Conservation (phyloP, 1,139 yeast species). For the Scheffersomyces insectosa region DNA sequence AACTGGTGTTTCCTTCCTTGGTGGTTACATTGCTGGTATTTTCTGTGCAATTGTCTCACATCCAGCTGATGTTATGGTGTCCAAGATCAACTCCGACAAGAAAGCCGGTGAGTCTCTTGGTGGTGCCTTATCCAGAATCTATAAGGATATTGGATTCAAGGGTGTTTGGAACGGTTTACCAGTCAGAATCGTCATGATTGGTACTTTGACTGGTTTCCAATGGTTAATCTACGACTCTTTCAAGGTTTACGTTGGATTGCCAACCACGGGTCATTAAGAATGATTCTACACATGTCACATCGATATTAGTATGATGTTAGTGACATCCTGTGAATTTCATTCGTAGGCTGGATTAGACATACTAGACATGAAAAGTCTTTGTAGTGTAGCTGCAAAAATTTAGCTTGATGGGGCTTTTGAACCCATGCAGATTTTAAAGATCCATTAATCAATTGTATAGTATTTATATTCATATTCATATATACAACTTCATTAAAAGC, state of each 20-base stretch:
- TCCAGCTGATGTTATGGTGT: slow-evolving; percentile 97
- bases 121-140: slow-evolving; percentile 70
- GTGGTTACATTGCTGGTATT: slow-evolving; percentile 96
- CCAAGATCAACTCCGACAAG: slow-evolving; percentile 81
- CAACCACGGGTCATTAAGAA: slow-evolving; percentile 71
- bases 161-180: slow-evolving; percentile 96
- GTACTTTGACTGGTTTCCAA: slow-evolving; percentile 95
- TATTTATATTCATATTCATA: too few species aligned
- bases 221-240: slow-evolving; percentile 95
- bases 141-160: slow-evolving; percentile 75
- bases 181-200: slow-evolving; percentile 93
- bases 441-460: too few species aligned
- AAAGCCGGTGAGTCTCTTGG: slow-evolving; percentile 65
- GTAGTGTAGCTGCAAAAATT: too few species aligned
- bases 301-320: not conserved
- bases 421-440: too few species aligned
- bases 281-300: too few species aligned
- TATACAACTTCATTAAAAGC: too few species aligned
- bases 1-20: slow-evolving; percentile 89
- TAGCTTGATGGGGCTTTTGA: too few species aligned
- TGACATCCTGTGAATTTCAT: too few species aligned
- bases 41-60: slow-evolving; percentile 93
- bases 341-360: too few species aligned
- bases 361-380: too few species aligned
- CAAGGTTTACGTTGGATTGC: slow-evolving; percentile 87